Conservation (phyloP, 345 rosid species). For the Alliaria petiolata region DNA sequence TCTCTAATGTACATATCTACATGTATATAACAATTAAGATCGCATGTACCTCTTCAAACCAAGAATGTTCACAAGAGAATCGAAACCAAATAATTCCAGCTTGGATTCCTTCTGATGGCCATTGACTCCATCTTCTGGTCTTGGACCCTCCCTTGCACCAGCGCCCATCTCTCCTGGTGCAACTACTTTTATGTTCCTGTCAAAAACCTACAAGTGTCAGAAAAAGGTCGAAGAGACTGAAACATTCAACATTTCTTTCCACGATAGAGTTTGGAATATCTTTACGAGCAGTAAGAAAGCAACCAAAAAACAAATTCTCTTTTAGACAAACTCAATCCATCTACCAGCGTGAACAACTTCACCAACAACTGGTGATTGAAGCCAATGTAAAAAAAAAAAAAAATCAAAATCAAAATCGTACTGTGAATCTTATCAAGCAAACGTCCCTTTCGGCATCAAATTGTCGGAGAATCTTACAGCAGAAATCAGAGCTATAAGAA, state of each 20-base stretch:
- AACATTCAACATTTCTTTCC: neutral
- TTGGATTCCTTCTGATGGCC: constrained; percentile 68
- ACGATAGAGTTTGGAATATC: neutral
- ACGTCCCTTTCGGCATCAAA: neutral
- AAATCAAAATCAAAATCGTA: neutral
- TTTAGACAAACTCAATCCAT: too few species aligned
- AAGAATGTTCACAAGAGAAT: constrained; percentile 97
- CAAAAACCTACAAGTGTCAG: constrained; percentile 28
- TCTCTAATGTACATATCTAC: neutral
- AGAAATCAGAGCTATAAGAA: neutral
- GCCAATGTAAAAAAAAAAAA: neutral
- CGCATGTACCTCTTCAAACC: constrained; percentile 83
- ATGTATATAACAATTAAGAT: neutral
- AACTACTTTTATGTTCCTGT: constrained; percentile 63
- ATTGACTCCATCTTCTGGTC: constrained; percentile 47
- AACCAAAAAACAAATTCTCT: neutral
- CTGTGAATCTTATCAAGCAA: constrained; percentile 2
- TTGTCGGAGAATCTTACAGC: neutral
- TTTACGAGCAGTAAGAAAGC: neutral
- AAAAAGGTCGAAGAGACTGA: neutral
- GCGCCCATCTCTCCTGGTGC: constrained; percentile 31
- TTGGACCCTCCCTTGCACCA: constrained; percentile 35
- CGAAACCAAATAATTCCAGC: constrained; percentile 97
- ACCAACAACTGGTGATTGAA: neutral
- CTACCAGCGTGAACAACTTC: neutral